phyloP scores from a whole-genome alignment of 2,329 filamentous ascomycete genomes.

The Helicocarpus griseus region DNA sequence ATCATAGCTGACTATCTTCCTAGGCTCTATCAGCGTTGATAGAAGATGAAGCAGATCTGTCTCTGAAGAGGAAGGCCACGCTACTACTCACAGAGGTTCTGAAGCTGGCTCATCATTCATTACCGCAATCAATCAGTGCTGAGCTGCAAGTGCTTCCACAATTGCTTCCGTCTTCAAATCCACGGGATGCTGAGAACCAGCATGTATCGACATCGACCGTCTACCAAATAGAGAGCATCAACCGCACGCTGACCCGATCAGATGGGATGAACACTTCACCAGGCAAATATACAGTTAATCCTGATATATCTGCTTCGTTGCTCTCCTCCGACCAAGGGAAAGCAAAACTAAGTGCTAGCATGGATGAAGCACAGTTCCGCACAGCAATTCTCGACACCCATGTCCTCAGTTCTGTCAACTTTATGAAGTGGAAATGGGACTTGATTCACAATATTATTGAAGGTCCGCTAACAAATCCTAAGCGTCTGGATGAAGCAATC shows the following conservation, averaged over 20 bases:
- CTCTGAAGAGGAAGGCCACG: constrained; percentile 76
- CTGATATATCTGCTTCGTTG: constrained; percentile 36
- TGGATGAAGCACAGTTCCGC: constrained; percentile 56
- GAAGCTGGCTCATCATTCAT: constrained; percentile 74
- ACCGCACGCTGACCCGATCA: constrained; percentile 79
- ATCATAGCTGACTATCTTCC: constrained; percentile 14
- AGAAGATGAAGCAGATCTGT: constrained; percentile 39
- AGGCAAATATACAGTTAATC: constrained; percentile 33
- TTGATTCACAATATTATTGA: constrained; percentile 84
- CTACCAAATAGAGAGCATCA: constrained; percentile 97
- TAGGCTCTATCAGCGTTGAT: constrained; percentile 41
- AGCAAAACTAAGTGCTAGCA: constrained; percentile 48
- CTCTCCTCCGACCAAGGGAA: constrained; percentile 35
- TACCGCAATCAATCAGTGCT: constrained; percentile 73
- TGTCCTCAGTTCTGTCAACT: constrained; percentile 82
- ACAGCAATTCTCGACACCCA: constrained; percentile 60
- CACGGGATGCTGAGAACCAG: constrained; percentile 60
- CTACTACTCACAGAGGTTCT: constrained; percentile 84
- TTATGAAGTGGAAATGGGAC: constrained; percentile 96
- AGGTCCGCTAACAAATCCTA: constrained; percentile 81
- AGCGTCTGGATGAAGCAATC: constrained; percentile 85
- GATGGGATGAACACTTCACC: constrained; percentile 36
- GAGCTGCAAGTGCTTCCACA: constrained; percentile 81
- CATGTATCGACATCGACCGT: constrained; percentile 82
- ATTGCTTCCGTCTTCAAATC: constrained; percentile 65